Evolutionary conservation across 148 eudicot genomes (phyloP).

Genomic region (Heliamphora exappendiculata): DNA sequence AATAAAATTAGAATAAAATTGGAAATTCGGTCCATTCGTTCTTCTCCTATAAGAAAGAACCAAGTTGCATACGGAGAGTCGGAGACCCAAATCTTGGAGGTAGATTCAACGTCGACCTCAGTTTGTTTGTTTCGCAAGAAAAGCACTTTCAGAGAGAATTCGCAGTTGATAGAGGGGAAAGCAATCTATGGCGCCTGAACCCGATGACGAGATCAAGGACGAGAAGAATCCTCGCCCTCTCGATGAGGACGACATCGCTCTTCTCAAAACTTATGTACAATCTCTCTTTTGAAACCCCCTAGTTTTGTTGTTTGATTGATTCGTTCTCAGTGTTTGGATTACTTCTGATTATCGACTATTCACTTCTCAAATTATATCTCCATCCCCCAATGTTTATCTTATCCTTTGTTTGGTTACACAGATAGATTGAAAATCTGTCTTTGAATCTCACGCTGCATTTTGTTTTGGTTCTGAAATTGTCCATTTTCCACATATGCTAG

Average conservation of each 20-base stretch:
- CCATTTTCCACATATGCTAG: too few species aligned
- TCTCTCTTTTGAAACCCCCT: not conserved
- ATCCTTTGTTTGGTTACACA: not conserved
- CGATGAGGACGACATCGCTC: conserved; percentile 89
- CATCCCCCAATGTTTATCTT: not conserved
- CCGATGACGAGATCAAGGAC: conserved; percentile 82
- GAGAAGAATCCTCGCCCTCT: conserved; percentile 84
- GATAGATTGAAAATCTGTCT: not conserved
- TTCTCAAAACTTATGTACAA: conserved; percentile 76
- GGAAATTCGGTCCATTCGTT: too few species aligned
- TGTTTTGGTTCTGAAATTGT: not conserved
- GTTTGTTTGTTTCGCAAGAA: conserved; percentile 13
- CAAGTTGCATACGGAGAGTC: too few species aligned
- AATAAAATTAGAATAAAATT: too few species aligned
- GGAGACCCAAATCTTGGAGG: too few species aligned
- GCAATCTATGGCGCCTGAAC: conserved; percentile 42
- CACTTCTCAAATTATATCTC: not conserved
- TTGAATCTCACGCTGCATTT: not conserved
- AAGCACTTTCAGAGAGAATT: too few species aligned
- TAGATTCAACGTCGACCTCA: not conserved
- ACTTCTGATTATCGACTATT: not conserved
- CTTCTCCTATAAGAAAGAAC: too few species aligned
- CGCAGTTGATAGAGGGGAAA: not conserved
- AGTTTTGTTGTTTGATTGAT: not conserved
- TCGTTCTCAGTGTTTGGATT: not conserved